Evolutionary conservation across 2,329 filamentous ascomycete species (phyloP), one percentile per base, ranked within the genome.

Genomic region (Botryosphaeria dothidea): DNA sequence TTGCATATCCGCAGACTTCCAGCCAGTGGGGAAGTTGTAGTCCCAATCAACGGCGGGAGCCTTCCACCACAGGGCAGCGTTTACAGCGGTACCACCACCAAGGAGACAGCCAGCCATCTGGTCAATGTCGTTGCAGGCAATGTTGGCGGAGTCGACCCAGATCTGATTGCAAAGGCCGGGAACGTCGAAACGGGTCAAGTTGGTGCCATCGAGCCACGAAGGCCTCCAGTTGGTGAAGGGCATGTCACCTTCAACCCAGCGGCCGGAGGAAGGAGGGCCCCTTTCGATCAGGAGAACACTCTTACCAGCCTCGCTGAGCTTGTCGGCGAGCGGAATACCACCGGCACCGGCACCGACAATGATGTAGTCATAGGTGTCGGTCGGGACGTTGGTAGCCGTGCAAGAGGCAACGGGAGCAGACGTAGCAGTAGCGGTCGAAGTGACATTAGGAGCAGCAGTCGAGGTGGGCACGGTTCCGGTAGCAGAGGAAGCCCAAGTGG

Each of bases 51-150:
- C 74, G 4, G 84, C 81, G 66, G 88, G 85, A 0, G 90, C 83
- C 74, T 85, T 87, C 83, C 87, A 90, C 85, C 87, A 91, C 36
- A 91, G 81, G 49, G 87, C 88, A 58, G 89, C 86, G 69, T 91
- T 92, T 71, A 91, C 82, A 29, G 87, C 85, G 15, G 86, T 85
- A 7, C 87, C 86, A 64, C 89, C 90, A 56, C 90, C 90, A 2
- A 92, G 82, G 48, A 92, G 82, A 67, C 90, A 92, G 15, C 88
- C 90, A 13, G 88, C 87, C 87, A 91, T 90, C 70, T 89, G 86
- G 67, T 89, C 88, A n/a, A 86, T 87, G 73, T 92, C 89, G 1
- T 83, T 83, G 75, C 90, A 92, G 38, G 86, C 85, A 69, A 90
- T 86, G 29, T 87, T 88, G 3, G 81, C 80, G 9, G 85, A 87